A percentile compares a stretch with the other conserved stretches of the same genome.
phyloP scores from a whole-genome alignment of 805 yeast genomes.

The Ogataea naganishii region DNA sequence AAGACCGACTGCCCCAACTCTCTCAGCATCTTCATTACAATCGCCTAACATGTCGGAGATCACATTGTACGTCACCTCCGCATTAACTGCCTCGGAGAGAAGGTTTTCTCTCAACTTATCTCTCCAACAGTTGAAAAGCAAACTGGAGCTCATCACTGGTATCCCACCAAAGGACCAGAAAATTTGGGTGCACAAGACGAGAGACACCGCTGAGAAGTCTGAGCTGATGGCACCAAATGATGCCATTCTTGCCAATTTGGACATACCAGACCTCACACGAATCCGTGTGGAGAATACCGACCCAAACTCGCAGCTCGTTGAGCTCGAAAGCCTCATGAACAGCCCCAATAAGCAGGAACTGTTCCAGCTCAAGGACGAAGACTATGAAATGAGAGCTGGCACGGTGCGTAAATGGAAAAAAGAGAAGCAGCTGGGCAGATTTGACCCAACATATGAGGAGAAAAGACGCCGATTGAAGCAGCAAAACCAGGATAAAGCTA shows the following conservation, averaged over 20 bases:
- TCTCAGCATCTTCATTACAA: too few species aligned
- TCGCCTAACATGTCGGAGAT: too few species aligned
- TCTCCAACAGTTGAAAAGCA: conserved; percentile 38
- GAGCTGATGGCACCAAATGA: conserved; percentile 13
- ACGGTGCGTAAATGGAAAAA: conserved; percentile 76
- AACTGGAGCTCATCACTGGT: conserved; percentile 68
- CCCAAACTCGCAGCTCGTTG: conserved; percentile 37
- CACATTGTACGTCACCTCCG: conserved; percentile 51
- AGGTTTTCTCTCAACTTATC: conserved; percentile 58
- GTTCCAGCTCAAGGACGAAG: conserved; percentile 45
- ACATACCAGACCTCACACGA: conserved; percentile 32
- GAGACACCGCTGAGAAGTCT: conserved; percentile 27
- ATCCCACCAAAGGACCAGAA: conserved; percentile 51
- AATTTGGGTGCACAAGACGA: conserved; percentile 34
- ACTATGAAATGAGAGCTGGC: conserved; percentile 49
- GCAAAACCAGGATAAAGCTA: conserved; percentile 23
- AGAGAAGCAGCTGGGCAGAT: conserved; percentile 60
- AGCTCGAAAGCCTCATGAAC: conserved; percentile 14
- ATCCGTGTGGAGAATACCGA: conserved; percentile 52
- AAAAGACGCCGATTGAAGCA: conserved; percentile 16
- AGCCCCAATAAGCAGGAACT: conserved; percentile 24
- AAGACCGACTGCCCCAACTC: too few species aligned
- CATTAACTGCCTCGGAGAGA: conserved; percentile 61
- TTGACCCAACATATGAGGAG: conserved; percentile 40
- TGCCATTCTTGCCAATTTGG: conserved; percentile 12